Percentiles rank a stretch among this genome's conserved stretches.
These are phyloP conservation scores for Talaromyces albobiverticillius DNA, from an alignment of 2,329 filamentous ascomycete species.

Conservation along the genomic window DNA sequence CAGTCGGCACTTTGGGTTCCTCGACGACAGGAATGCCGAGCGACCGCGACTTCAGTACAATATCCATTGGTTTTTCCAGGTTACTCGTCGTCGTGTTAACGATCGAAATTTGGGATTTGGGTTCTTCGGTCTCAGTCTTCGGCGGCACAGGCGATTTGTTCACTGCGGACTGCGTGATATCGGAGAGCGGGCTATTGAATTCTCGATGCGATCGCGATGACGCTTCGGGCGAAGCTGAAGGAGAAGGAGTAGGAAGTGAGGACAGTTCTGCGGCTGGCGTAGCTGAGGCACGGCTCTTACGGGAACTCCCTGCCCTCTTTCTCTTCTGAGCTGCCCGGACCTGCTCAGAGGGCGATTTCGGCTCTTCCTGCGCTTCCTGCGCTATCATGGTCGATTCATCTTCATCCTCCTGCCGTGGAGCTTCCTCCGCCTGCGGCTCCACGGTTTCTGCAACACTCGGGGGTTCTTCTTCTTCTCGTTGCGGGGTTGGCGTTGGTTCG, in stretches of 20 bases:
- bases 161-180: slow-evolving; percentile 67
- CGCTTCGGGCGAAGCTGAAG: slow-evolving; percentile 57
- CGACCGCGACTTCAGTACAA: slow-evolving; percentile 81
- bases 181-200: slow-evolving; percentile 55
- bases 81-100: slow-evolving; percentile 74
- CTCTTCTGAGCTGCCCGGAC: slow-evolving; percentile 62
- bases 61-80: slow-evolving; percentile 88
- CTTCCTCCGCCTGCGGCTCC: slow-evolving; percentile 21
- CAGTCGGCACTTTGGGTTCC: slow-evolving; percentile 73
- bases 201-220: slow-evolving; percentile 34
- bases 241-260: slow-evolving; percentile 47
- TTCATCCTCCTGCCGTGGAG: slow-evolving; percentile 22
- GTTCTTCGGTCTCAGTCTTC: slow-evolving; percentile 40
- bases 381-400: slow-evolving; percentile 30
- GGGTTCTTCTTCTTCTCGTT: slow-evolving; percentile 47
- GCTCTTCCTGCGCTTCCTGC: slow-evolving; percentile 45
- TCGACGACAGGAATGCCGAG: slow-evolving; percentile 62
- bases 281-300: slow-evolving; percentile 42
- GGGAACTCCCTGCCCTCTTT: slow-evolving; percentile 54
- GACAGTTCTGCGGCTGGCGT: slow-evolving; percentile 37
- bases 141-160: slow-evolving; percentile 54
- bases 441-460: slow-evolving; percentile 53
- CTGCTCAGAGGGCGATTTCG: slow-evolving; percentile 55
- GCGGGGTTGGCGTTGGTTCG: slow-evolving; percentile 9
- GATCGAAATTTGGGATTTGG: slow-evolving; percentile 54